A percentile compares a stretch with the other conserved stretches of the same genome.
phyloP scores from a whole-genome alignment of 2,329 filamentous ascomycete genomes.

The Epicoccum sorghinum region DNA sequence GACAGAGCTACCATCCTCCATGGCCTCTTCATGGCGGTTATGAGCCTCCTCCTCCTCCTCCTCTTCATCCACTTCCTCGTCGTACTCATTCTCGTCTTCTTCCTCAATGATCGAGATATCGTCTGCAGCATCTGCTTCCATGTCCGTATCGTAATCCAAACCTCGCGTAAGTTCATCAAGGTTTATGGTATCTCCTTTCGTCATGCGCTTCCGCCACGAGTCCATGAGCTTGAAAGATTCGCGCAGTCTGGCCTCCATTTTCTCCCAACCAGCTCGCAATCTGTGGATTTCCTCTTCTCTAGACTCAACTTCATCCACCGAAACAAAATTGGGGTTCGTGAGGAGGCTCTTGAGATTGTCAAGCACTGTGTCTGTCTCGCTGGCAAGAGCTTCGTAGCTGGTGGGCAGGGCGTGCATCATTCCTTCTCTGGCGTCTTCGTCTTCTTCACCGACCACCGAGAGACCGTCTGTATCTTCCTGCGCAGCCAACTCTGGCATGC shows the following conservation, averaged over 20 bases:
- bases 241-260: conserved; percentile 89
- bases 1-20: conserved; percentile 34
- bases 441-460: conserved; percentile 38
- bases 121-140: conserved; percentile 42
- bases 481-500: conserved; percentile 51
- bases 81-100: conserved; percentile 25
- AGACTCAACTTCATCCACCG: conserved; percentile 91
- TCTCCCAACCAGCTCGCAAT: conserved; percentile 85
- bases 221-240: conserved; percentile 92
- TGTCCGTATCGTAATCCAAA: conserved; percentile 59
- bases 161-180: conserved; percentile 67
- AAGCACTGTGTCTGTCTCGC: conserved; percentile 77
- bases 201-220: conserved; percentile 85
- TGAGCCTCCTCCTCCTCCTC: conserved; percentile 10
- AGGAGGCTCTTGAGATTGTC: conserved; percentile 82
- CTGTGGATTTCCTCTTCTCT: conserved; percentile 88
- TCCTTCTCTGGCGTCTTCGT: conserved; percentile 37
- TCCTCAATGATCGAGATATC: conserved; percentile 35
- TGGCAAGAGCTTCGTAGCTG: conserved; percentile 71
- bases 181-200: conserved; percentile 70
- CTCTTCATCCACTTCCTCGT: conserved; percentile 14
- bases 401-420: conserved; percentile 58
- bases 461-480: conserved; percentile 32
- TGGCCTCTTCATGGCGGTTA: conserved; percentile 26
- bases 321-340: conserved; percentile 95